Conservation (phyloP, 441 rosid genomes). For the Pelargonium citronellum region DNA sequence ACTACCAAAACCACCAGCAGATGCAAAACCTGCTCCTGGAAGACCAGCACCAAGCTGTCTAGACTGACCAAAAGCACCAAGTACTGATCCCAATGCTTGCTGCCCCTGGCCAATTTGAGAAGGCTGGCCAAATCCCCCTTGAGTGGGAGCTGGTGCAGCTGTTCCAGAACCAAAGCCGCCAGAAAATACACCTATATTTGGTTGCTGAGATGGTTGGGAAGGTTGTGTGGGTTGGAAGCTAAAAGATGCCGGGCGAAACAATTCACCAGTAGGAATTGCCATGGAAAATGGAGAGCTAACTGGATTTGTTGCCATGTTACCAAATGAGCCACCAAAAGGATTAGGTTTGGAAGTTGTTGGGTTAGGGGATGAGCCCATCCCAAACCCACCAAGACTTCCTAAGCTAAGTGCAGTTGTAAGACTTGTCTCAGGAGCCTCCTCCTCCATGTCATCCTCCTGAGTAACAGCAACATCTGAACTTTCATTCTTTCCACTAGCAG, state of each 20-base stretch:
- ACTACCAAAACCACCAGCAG: constrained; percentile 40
- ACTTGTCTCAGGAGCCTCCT: constrained; percentile 75
- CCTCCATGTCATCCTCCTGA: constrained; percentile 94
- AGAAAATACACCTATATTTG: constrained; percentile 45
- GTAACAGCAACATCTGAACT: constrained; percentile 35
- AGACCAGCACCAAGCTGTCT: constrained; percentile 72
- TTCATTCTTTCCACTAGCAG: constrained; percentile 38
- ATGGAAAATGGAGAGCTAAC: constrained; percentile 43
- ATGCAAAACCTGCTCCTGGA: constrained; percentile 51
- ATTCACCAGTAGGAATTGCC: constrained; percentile 67
- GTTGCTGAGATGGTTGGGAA: constrained; percentile 47
- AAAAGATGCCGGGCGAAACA: constrained; percentile 87
- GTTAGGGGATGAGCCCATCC: constrained; percentile 47
- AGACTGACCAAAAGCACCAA: constrained; percentile 91
- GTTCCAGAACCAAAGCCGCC: constrained; percentile 53
- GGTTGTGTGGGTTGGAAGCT: constrained; percentile 58
- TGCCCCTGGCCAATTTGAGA: constrained; percentile 74
- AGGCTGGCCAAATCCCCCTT: constrained; percentile 72
- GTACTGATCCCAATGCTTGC: constrained; percentile 86
- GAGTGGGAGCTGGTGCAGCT: constrained; percentile 44
- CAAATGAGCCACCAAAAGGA: constrained; percentile 72
- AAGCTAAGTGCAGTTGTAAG: constrained; percentile 51
- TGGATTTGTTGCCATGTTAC: constrained; percentile 42
- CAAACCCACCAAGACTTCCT: constrained; percentile 64
- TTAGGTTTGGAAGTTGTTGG: constrained; percentile 47